Base-by-base conservation (phyloP, 1,139 yeast genomes). In the Magnusiomyces fungicola region DNA sequence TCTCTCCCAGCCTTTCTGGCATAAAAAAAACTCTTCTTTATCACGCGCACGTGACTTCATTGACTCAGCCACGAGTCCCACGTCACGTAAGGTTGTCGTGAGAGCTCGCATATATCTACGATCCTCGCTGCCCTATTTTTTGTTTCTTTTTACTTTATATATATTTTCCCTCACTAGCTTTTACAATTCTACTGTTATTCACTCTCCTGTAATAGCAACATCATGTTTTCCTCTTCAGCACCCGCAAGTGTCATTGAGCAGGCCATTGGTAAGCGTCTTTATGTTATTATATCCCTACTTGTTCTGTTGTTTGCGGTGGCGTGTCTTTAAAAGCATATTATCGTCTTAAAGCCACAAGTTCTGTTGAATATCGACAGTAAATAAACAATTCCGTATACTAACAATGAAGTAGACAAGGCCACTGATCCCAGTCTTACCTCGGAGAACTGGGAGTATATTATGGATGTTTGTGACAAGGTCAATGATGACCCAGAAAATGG, bases 401-500 rank as follows among this genome's bases (percentile, higher is more conserved):
- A 23, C 10, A 9, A 34, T 18, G 5, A 6, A 43, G 27, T 75
- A 49, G 73, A 67, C 50, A 77, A 77, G 61, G 96, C 97, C n/a
- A 90, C 97, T 0, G 92, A 85, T 59, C 81, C 83, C 29, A 80
- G 84, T n/a, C 71, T 88, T 42, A 80, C 90, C 1, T 69, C 79
- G 7, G 97, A 90, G 62, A 87, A 92, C 68, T 90, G 96, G 94
- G 85, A 81, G 58, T 77, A 73, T 56, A 81, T 87, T 44, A 69
- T 92, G 29, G 92, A 83, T 54, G 95, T 84, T 0, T 89, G 96
- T 59, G 97, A 92, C 62, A 69, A 74, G 43, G 87, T 92, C 33
- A 79, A 81, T 51, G 72, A 74, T 3, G 82, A 83, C 58, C 94
- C 96, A 0, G 92, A 84, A 60, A 73, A 70, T 52, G 75, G 73